These are phyloP conservation scores for Pseudoturritis turrita DNA, from an alignment of 345 rosid genomes.

Conservation along the genomic window DNA sequence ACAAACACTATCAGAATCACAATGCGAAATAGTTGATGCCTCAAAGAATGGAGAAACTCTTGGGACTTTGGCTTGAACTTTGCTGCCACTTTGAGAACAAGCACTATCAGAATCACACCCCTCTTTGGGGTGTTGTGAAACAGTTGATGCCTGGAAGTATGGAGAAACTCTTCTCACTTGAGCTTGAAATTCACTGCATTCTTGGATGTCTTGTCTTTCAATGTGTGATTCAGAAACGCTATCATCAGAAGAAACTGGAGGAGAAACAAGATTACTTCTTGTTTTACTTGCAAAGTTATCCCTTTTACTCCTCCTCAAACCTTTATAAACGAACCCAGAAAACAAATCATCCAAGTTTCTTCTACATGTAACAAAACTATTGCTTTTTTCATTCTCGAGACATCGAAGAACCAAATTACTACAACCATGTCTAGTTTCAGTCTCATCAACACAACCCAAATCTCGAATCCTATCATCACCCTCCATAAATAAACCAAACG, in stretches of 20 bases:
- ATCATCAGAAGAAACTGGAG: too few relatives aligned
- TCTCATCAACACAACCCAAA: not conserved
- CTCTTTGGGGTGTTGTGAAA: not conserved
- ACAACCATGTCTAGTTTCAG: not conserved
- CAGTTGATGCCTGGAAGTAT: not conserved
- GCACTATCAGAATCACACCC: not conserved
- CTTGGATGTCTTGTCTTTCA: not conserved
- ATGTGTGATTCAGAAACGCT: not conserved
- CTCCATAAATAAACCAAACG: not conserved
- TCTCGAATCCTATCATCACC: not conserved
- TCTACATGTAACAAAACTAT: not conserved
- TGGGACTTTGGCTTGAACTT: too few relatives aligned
- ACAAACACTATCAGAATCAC: not conserved
- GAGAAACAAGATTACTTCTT: not conserved
- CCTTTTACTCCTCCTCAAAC: not conserved
- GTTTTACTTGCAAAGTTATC: not conserved
- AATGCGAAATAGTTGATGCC: not conserved
- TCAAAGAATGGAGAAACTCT: slow-evolving; percentile 24
- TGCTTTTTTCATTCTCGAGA: not conserved
- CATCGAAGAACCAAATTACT: not conserved
- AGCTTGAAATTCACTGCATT: not conserved
- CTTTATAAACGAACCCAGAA: not conserved
- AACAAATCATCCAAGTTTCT: slow-evolving; percentile 18
- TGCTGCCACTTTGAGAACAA: too few relatives aligned
- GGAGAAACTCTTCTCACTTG: slow-evolving; percentile 22